phyloP scores from a whole-genome alignment of 2,329 filamentous ascomycete species.

The Emmonsiellopsis sp. region DNA sequence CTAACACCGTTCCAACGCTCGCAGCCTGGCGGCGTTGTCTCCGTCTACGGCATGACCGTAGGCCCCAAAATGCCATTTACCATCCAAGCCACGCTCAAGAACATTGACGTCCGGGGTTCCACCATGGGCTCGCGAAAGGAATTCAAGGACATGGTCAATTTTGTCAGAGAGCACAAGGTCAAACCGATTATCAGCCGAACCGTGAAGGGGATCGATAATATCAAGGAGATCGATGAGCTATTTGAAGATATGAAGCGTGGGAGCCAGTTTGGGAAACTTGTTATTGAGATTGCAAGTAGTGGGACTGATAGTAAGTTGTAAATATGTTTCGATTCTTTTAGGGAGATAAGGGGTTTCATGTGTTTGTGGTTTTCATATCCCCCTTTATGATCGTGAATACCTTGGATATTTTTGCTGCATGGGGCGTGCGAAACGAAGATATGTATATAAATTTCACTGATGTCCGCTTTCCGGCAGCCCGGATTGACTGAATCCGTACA shows the following conservation, averaged over 20 bases:
- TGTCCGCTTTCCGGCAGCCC: no score
- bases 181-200: slow-evolving; percentile 67
- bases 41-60: slow-evolving; percentile 84
- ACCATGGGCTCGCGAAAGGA: slow-evolving; percentile 90
- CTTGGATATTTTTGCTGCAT: no score
- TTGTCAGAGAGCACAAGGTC: slow-evolving; percentile 65
- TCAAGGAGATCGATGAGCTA: slow-evolving; percentile 68
- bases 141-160: slow-evolving; percentile 82
- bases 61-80: slow-evolving; percentile 75
- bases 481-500: no score
- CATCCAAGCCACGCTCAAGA: slow-evolving; percentile 76
- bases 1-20: neutral
- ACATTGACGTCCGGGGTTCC: slow-evolving; percentile 74
- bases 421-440: no score
- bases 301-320: slow-evolving; percentile 12
- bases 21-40: slow-evolving; percentile 67
- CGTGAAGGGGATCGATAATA: slow-evolving; percentile 61
- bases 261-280: slow-evolving; percentile 85
- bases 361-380: neutral
- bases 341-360: neutral
- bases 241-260: slow-evolving; percentile 84
- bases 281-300: slow-evolving; percentile 41
- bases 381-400: no score
- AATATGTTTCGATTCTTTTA: neutral
- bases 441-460: no score